Evolutionary conservation across 345 rosid genomes (phyloP).

Genomic region (Populus alba): DNA sequence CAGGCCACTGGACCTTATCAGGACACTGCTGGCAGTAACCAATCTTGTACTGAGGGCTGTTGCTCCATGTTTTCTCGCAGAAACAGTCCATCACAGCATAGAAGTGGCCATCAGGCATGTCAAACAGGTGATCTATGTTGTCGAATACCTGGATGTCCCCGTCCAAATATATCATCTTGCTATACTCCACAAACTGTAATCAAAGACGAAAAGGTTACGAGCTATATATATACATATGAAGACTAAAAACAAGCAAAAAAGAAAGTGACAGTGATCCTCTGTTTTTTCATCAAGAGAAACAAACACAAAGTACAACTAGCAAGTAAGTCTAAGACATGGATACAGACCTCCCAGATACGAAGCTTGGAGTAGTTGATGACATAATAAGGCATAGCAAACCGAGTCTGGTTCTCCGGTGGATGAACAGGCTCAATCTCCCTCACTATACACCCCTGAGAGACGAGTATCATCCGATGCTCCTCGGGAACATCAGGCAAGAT

Average conservation of each 20-base stretch:
- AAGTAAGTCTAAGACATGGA: too few relatives aligned
- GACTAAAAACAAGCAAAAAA: background rate
- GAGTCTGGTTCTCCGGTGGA: constrained; percentile 66
- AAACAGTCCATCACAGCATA: constrained; percentile 80
- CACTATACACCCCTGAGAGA: constrained; percentile 62
- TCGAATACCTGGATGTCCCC: constrained; percentile 82
- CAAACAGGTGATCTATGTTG: constrained; percentile 68
- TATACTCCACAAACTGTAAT: constrained; percentile 54
- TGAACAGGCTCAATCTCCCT: constrained; percentile 65
- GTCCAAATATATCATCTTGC: constrained; percentile 77
- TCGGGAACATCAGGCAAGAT: constrained; percentile 76
- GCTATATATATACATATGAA: background rate
- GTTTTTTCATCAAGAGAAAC: background rate
- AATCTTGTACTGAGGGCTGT: constrained; percentile 50
- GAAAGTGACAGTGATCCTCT: too few relatives aligned
- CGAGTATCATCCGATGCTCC: constrained; percentile 60
- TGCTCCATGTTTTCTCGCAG: constrained; percentile 77
- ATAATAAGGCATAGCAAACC: constrained; percentile 74
- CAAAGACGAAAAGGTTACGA: constrained; percentile 27
- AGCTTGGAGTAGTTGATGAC: constrained; percentile 86
- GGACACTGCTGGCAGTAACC: constrained; percentile 88
- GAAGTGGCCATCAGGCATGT: constrained; percentile 54
- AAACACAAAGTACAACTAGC: background rate
- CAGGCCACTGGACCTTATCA: constrained; percentile 54
- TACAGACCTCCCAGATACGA: constrained; percentile 76